Percentiles rank a stretch among this genome's conserved stretches.
These are phyloP conservation scores for Termitomyces sp. DNA, from an alignment of 768 basidiomycete species.

Conservation along the genomic window DNA sequence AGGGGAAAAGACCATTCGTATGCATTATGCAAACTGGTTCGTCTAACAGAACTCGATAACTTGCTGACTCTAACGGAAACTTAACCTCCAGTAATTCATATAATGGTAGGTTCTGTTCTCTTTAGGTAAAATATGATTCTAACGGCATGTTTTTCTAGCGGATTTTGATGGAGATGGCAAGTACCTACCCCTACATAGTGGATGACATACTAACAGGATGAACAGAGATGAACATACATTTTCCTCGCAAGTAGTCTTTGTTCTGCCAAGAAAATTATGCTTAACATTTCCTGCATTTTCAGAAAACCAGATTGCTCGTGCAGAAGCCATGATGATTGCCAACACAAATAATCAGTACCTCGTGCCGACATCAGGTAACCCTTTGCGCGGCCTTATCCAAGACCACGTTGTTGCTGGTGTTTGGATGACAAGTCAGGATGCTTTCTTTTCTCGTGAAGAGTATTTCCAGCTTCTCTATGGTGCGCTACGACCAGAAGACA, in stretches of 20 bases:
- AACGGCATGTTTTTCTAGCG: constrained; percentile 38
- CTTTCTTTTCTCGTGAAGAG: constrained; percentile 93
- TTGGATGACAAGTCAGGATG: constrained; percentile 98
- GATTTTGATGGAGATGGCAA: constrained; percentile 92
- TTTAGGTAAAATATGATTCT: neutral
- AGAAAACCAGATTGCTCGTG: constrained; percentile 95
- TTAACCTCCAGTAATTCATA: constrained; percentile 79
- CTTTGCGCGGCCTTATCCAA: constrained; percentile 95
- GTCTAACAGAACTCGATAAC: constrained; percentile 22
- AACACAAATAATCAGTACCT: constrained; percentile 99
- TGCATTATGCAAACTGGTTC: constrained; percentile 99
- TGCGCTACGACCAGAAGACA: constrained; percentile 86
- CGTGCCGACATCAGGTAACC: constrained; percentile 98
- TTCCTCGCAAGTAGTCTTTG: constrained; percentile 71
- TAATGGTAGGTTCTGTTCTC: constrained; percentile 62
- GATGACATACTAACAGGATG: constrained; percentile 14
- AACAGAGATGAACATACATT: constrained; percentile 99
- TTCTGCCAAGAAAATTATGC: neutral
- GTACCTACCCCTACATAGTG: constrained; percentile 17
- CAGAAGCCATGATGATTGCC: constrained; percentile 91
- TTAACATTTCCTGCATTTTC: constrained; percentile 7
- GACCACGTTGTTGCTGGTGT: constrained; percentile 98
- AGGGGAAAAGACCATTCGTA: constrained; percentile 98
- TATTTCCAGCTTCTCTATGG: constrained; percentile 97
- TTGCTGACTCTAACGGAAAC: neutral